Evolutionary conservation across 2,329 filamentous ascomycete genomes (phyloP).

Genomic region (Aureobasidium subglaciale): DNA sequence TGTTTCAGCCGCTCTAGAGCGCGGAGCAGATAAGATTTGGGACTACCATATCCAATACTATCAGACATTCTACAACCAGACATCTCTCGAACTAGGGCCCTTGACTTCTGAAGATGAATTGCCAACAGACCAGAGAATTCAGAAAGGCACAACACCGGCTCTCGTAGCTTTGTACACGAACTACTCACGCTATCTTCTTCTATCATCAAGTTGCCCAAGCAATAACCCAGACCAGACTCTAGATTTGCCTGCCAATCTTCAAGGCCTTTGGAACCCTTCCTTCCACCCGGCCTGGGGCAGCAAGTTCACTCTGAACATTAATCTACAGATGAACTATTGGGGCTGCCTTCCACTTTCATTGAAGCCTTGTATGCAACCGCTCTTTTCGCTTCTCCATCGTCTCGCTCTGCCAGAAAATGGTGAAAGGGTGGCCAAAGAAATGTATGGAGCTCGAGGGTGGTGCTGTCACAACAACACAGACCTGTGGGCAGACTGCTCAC

Average conservation of each 20-base stretch:
- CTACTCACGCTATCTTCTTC: conserved; percentile 24
- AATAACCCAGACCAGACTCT: conserved; percentile 26
- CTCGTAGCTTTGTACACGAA: conserved; percentile 31
- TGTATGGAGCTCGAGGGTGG: conserved; percentile 22
- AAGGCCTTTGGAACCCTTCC: conserved; percentile 40
- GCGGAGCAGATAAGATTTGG: not conserved
- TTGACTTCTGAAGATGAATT: conserved; percentile 23
- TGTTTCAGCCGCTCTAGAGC: not conserved
- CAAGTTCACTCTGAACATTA: conserved; percentile 48
- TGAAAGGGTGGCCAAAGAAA: conserved; percentile 19
- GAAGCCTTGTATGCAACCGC: conserved; percentile 33
- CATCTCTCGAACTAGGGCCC: conserved; percentile 32
- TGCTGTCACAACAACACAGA: conserved; percentile 26
- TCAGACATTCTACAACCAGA: conserved; percentile 22
- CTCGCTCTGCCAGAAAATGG: conserved; percentile 26
- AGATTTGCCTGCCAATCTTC: conserved; percentile 37
- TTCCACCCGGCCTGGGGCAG: conserved; percentile 41
- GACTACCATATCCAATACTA: not conserved
- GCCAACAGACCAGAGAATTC: not conserved
- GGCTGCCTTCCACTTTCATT: conserved; percentile 23
- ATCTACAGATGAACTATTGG: conserved; percentile 51
- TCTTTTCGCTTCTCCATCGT: conserved; percentile 37
- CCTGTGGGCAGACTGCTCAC: conserved; percentile 24
- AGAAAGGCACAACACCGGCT: not conserved
- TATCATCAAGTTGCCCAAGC: conserved; percentile 33